Evolutionary conservation across 257 asterid genomes (phyloP), one percentile per base, ranked within the genome.

Genomic region (Nicotiana tabacum): DNA sequence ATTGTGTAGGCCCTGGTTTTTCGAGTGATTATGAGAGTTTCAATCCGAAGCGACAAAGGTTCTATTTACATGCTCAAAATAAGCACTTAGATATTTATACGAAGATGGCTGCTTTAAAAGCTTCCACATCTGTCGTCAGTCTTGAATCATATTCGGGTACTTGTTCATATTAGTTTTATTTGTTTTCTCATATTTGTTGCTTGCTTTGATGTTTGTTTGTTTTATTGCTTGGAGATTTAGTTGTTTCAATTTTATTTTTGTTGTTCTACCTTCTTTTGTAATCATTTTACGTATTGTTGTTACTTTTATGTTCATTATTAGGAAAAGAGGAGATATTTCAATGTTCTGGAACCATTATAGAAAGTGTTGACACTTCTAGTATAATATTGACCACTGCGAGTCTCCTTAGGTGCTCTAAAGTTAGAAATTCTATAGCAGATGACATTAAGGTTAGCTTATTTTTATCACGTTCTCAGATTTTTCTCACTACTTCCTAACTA

Each of bases 321-420:
- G 82, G 82, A 33, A 57, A 60, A 61, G 10, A 60, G 69, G 53
- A 9, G 46, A 16, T 78, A 15, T 79, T 55, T 60, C 33, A 60
- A 21, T 56, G 56, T 79, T 35, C 74, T 79, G 82, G 82, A 13
- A 79, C 35, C n/a, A 79, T 79, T 35, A 60, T 60, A 16, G 82
- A 79, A 32, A 56, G 57, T 60, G 15, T 15, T 30, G 9, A 79
- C 6, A 21, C 5, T 37, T 56, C 37, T 61, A 61, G 72, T 11
- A 60, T 60, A 27, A 35, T 79, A 30, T 30, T 79, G 27, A 79
- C 82, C 17, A 15, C 58, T 32, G 82, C 82, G n/a, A 79, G 33
- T 79, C 74, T 79, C 17, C 66, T 79, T 9, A 60, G 74, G 30
- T 43, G 35, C 57, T 35, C 39, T n/a, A 58, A 68, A 1, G 7